Conservation (phyloP, 768 basidiomycete genomes). For the Suillus variegatus region DNA sequence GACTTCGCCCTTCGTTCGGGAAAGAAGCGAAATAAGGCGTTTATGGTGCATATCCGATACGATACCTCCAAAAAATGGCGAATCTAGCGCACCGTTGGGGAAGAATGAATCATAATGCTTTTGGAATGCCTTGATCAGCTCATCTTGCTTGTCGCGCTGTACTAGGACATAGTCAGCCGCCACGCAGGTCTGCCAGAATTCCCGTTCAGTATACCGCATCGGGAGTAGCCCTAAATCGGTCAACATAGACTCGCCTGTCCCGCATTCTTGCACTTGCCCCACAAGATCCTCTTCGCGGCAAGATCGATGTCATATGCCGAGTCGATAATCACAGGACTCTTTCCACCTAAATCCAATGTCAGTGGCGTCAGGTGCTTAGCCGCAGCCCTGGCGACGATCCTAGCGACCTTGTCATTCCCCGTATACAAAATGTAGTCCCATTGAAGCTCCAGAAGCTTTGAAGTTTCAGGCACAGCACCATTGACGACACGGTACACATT, state of each 20-base stretch:
- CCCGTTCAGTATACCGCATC: not conserved
- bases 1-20: conserved; percentile 55
- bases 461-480: conserved; percentile 42
- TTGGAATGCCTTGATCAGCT: conserved; percentile 46
- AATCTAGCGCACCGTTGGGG: conserved; percentile 51
- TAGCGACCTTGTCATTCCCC: conserved; percentile 30
- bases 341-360: conserved; percentile 37
- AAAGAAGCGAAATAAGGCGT: conserved; percentile 53
- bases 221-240: too few relatives aligned
- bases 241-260: conserved; percentile 50
- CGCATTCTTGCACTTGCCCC: conserved; percentile 64
- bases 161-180: conserved; percentile 49
- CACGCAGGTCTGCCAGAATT: conserved; percentile 36
- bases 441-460: conserved; percentile 31
- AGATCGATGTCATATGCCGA: conserved; percentile 43
- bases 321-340: conserved; percentile 49
- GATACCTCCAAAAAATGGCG: conserved; percentile 49
- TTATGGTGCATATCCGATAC: conserved; percentile 54
- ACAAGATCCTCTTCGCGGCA: conserved; percentile 64
- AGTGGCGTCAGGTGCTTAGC: conserved; percentile 36
- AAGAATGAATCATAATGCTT: conserved; percentile 49
- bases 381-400: conserved; percentile 26
- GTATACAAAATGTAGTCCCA: conserved; percentile 42
- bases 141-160: conserved; percentile 43
- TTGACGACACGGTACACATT: conserved; percentile 55